Percentiles rank a stretch among this genome's conserved stretches.
Conservation (phyloP, 345 rosid genomes). For the Moricandia arvensis region DNA sequence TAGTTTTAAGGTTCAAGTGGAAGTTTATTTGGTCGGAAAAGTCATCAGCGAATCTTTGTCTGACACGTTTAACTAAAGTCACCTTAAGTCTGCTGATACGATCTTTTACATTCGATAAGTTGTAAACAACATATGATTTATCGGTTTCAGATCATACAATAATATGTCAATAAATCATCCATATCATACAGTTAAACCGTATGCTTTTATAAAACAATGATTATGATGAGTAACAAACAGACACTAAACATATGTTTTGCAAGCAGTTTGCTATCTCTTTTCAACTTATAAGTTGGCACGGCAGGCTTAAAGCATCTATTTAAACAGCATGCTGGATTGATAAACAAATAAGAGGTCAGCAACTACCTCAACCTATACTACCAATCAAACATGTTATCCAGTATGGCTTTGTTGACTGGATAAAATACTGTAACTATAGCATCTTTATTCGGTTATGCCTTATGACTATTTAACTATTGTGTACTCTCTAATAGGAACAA, state of each 20-base stretch:
- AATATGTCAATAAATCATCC: neutral
- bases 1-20: neutral
- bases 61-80: slow-evolving; percentile 24
- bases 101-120: neutral
- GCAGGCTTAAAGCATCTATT: neutral
- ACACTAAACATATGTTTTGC: neutral
- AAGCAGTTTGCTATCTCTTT: neutral
- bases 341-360: neutral
- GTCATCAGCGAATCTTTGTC: neutral
- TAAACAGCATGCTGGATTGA: neutral
- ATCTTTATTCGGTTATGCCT: neutral
- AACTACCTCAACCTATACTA: neutral
- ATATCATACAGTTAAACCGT: neutral
- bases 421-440: neutral
- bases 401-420: neutral
- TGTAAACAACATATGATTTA: neutral
- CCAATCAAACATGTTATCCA: neutral
- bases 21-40: slow-evolving; percentile 31
- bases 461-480: neutral
- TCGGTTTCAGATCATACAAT: neutral
- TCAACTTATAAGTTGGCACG: neutral
- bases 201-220: neutral
- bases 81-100: neutral
- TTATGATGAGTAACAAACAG: neutral
- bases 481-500: neutral